Evolutionary conservation across 768 basidiomycete species (phyloP).

Genomic region (Boletus insuetus): DNA sequence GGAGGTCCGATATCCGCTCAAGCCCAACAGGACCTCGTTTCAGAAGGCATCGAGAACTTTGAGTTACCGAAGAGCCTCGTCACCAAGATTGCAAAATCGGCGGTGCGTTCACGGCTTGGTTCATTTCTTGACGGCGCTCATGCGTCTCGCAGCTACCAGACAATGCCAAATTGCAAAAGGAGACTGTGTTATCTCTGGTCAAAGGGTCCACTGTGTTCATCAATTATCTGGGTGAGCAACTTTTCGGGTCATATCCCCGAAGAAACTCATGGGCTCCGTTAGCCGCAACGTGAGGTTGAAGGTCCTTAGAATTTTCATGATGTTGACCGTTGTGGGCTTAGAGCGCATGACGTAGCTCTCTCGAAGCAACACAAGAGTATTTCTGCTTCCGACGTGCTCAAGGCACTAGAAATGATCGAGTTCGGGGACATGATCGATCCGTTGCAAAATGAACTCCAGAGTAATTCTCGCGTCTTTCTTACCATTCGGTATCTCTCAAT

Average conservation of each 20-base stretch:
- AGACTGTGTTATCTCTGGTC: constrained; percentile 77
- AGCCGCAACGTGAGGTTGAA: constrained; percentile 45
- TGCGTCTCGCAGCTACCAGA: constrained; percentile 67
- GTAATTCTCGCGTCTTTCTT: constrained; percentile 34
- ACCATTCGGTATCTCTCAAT: neutral
- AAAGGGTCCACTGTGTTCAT: constrained; percentile 95
- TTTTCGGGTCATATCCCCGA: neutral
- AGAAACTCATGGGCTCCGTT: constrained; percentile 1
- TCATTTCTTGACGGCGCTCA: neutral
- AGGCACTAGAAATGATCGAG: constrained; percentile 77
- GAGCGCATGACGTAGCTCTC: constrained; percentile 86
- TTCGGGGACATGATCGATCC: constrained; percentile 67
- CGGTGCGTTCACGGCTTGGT: constrained; percentile 47
- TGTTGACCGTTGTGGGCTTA: constrained; percentile 29
- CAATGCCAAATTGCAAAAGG: constrained; percentile 84
- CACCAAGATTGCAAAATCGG: constrained; percentile 81
- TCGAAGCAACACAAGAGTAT: constrained; percentile 86
- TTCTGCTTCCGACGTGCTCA: constrained; percentile 86
- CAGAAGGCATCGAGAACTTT: constrained; percentile 85
- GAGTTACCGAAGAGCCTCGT: constrained; percentile 84
- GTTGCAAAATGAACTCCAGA: constrained; percentile 61
- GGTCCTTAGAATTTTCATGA: neutral
- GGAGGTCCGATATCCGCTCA: constrained; percentile 62
- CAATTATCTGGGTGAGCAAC: constrained; percentile 75
- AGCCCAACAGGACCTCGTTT: constrained; percentile 75